These are phyloP conservation scores for Santalum album DNA, from an alignment of 164 flowering plant genomes.

Conservation along the genomic window DNA sequence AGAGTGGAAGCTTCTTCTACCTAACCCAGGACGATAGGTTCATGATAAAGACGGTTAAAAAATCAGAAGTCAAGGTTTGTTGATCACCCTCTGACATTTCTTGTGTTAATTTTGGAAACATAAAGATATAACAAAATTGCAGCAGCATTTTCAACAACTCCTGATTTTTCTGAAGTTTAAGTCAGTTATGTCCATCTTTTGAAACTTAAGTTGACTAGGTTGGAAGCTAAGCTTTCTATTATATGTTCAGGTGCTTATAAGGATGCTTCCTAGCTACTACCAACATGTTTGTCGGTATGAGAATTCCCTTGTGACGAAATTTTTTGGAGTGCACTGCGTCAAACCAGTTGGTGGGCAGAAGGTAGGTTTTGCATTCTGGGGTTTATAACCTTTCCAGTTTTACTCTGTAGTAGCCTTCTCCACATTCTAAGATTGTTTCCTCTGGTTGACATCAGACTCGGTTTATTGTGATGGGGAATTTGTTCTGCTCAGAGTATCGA, in stretches of 20 bases:
- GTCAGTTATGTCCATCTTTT: too few species aligned
- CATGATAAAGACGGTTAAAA: slow-evolving; percentile 85
- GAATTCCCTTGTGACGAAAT: slow-evolving; percentile 71
- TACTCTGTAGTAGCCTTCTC: neutral
- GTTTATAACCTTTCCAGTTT: neutral
- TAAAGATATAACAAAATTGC: neutral
- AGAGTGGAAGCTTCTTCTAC: slow-evolving; percentile 86
- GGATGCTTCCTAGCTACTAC: slow-evolving; percentile 79
- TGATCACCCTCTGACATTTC: slow-evolving; percentile 11
- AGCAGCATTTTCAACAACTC: neutral
- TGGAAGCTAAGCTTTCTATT: slow-evolving; percentile 4
- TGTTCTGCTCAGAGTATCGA: slow-evolving; percentile 73
- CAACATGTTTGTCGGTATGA: slow-evolving; percentile 57
- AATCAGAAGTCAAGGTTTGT: slow-evolving; percentile 80
- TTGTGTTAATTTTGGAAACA: neutral
- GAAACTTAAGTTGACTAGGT: neutral
- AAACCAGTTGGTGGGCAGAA: slow-evolving; percentile 83
- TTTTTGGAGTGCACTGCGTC: slow-evolving; percentile 82
- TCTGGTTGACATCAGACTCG: slow-evolving; percentile 43
- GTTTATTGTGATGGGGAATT: slow-evolving; percentile 81
- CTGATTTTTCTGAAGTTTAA: too few species aligned
- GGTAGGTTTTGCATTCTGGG: slow-evolving; percentile 23
- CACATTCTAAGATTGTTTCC: neutral
- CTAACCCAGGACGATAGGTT: slow-evolving; percentile 84
- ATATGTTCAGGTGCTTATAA: slow-evolving; percentile 54